phyloP scores from a whole-genome alignment of 148 eudicot genomes.

The Rhododendron williamsianum region DNA sequence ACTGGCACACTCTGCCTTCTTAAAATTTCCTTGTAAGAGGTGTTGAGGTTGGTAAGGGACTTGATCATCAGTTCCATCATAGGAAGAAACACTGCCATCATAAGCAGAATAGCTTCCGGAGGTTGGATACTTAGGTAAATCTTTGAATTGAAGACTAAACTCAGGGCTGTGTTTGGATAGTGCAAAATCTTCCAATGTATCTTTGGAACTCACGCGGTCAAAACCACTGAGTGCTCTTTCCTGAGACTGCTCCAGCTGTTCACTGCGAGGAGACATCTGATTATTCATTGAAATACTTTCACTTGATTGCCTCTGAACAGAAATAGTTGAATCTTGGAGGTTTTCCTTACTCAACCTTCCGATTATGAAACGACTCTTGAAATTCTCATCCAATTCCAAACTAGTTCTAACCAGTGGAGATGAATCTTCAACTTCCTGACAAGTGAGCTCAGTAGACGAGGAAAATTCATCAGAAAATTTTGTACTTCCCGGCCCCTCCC shows the following conservation, averaged over 20 bases:
- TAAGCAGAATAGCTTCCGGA: conserved; percentile 35
- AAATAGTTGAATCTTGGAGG: conserved; percentile 10
- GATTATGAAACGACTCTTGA: conserved; percentile 5
- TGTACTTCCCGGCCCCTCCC: conserved; percentile 3
- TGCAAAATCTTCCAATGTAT: conserved; percentile 26
- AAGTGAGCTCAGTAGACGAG: conserved; percentile 14
- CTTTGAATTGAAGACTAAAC: conserved; percentile 14
- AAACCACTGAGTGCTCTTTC: conserved; percentile 11
- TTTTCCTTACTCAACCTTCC: conserved; percentile 20
- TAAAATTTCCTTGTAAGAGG: conserved; percentile 19
- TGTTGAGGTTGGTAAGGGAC: conserved; percentile 9
- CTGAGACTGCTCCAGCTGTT: conserved; percentile 25
- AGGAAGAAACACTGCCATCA: conserved; percentile 72
- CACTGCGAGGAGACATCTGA: conserved; percentile 20
- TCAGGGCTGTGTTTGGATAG: conserved; percentile 7
- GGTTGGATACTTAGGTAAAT: conserved; percentile 26
- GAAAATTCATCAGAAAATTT: conserved; percentile 1
- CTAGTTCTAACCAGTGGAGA: conserved; percentile 14
- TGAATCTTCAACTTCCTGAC: conserved; percentile 17
- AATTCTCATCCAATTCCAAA: conserved; percentile 11
- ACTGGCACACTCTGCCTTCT: conserved; percentile 17
- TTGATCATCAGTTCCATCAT: conserved; percentile 59
- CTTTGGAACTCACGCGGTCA: conserved; percentile 26
- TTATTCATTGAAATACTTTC: conserved; percentile 25
- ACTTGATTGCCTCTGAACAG: conserved; percentile 17